Base-by-base conservation (phyloP, 2,329 filamentous ascomycete genomes). In the Pseudovirgaria hyperparasitica region DNA sequence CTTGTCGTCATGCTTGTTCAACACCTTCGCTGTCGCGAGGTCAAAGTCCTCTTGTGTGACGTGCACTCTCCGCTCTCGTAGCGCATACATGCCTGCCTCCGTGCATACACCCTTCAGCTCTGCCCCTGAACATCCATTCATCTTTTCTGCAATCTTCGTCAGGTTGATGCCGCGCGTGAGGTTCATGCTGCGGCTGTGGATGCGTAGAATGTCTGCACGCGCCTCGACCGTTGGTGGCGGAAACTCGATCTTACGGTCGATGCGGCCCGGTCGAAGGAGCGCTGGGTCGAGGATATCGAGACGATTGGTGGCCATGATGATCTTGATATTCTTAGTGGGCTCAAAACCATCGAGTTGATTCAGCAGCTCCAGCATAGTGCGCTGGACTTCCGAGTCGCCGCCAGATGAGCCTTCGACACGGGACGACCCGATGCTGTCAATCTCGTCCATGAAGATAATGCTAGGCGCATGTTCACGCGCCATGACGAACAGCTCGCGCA, bases 371-470 rank as follows among this genome's bases (percentile, higher is more conserved):
- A 98, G 62, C 90, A 98, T 98, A 25, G 90, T 98, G 47, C 90
- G 78, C 63, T 98, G 90, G 28, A 98, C 90, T 59, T 98, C 90
- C 1, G 86, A 94, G 52, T 98, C 90, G 48, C 90, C 90, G 28
- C 86, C 86, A 12, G 82, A 92, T 32, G 82, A 92, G 15, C 87
- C 87, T 54, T 98, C 90, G 28, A 98, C 87, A 59, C 90, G 82
- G 34, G 85, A 93, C 18, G 86, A 94, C 38, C 90, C 90, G 58
- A 98, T 98, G 42, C 82, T 92, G 65, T 98, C 90, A 57, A 98
- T 96, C 60, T 98, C 90, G 57, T 98, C 90, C 90, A 98, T 98
- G 67, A 98, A 98, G 59, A 98, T 98, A 60, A 98, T 98, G 41
- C 82, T 92, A 13, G 90, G 90, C 1, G 90, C 90, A 46, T 98